Evolutionary conservation across 2,329 filamentous ascomycete genomes (phyloP).

Genomic region (Hansfordia pulvinata): DNA sequence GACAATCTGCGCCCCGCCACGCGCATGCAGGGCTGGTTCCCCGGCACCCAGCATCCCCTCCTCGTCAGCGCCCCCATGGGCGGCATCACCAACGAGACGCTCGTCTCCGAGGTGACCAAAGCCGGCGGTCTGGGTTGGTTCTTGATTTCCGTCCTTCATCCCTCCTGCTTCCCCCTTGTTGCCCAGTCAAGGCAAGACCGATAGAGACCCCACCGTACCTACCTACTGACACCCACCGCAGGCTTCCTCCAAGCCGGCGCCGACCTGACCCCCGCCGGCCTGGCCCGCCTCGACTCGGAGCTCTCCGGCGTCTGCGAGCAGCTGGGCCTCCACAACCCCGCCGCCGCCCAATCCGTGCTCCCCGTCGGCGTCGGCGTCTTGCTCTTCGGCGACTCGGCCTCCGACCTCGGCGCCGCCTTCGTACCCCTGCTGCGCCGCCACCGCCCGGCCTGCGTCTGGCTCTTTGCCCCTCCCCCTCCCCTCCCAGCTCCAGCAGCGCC

Average conservation of each 20-base stretch:
- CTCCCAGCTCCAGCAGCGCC: no score
- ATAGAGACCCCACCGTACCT: background rate
- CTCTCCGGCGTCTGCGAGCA: constrained; percentile 13
- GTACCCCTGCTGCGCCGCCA: constrained; percentile 37
- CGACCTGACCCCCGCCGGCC: constrained; percentile 17
- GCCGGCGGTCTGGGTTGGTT: constrained; percentile 25
- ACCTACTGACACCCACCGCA: constrained; percentile 5
- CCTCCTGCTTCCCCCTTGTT: background rate
- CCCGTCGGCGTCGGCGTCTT: constrained; percentile 51
- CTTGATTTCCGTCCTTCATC: constrained; percentile 1
- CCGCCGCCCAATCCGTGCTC: constrained; percentile 12
- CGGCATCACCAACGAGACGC: constrained; percentile 18
- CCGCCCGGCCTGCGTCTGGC: constrained; percentile 47
- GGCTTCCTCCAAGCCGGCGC: constrained; percentile 19
- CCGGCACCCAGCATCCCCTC: constrained; percentile 13
- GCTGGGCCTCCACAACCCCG: constrained; percentile 12
- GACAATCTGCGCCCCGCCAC: background rate
- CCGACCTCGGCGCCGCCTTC: constrained; percentile 24
- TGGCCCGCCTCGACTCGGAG: constrained; percentile 16
- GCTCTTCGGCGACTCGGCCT: constrained; percentile 31
- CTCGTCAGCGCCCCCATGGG: constrained; percentile 28
- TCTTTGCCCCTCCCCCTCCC: constrained; percentile 49
- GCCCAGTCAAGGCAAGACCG: background rate
- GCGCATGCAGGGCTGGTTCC: constrained; percentile 1
- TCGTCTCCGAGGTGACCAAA: constrained; percentile 24